Evolutionary conservation across 1,284 basidiomycete genomes (phyloP).

Genomic region (Cutaneotrichosporon dermatis): DNA sequence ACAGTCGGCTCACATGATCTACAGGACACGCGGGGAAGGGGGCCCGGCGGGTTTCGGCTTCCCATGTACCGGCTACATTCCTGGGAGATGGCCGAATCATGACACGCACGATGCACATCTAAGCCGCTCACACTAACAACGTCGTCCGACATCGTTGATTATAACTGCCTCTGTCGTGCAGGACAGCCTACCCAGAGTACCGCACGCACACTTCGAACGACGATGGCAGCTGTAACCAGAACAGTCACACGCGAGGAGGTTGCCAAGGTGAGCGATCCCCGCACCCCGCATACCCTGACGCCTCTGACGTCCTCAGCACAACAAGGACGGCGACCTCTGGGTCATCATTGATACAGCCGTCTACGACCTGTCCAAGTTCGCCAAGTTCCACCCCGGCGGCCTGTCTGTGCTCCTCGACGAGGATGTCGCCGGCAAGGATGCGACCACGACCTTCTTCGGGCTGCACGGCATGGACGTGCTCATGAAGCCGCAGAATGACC

Average conservation of each 20-base stretch:
- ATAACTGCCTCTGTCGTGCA: no score
- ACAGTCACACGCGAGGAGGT: slow-evolving; percentile 46
- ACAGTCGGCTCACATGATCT: no score
- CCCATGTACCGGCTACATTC: not conserved
- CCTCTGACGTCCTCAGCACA: slow-evolving; percentile 57
- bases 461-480: slow-evolving; percentile 77
- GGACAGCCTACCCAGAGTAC: no score
- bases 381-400: slow-evolving; percentile 75
- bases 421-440: slow-evolving; percentile 76
- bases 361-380: slow-evolving; percentile 74
- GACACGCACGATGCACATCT: not conserved
- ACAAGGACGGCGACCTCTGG: slow-evolving; percentile 72
- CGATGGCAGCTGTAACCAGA: not conserved
- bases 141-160: no score
- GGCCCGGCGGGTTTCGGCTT: not conserved
- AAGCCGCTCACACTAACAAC: no score
- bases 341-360: slow-evolving; percentile 78
- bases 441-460: slow-evolving; percentile 77
- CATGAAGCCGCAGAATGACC: slow-evolving; percentile 63
- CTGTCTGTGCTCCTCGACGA: slow-evolving; percentile 67
- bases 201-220: no score
- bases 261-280: slow-evolving; percentile 40
- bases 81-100: not conserved
- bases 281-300: not conserved
- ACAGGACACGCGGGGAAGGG: no score